These are phyloP conservation scores for Trichoderma breve DNA, from an alignment of 2,329 filamentous ascomycete genomes.

Conservation along the genomic window DNA sequence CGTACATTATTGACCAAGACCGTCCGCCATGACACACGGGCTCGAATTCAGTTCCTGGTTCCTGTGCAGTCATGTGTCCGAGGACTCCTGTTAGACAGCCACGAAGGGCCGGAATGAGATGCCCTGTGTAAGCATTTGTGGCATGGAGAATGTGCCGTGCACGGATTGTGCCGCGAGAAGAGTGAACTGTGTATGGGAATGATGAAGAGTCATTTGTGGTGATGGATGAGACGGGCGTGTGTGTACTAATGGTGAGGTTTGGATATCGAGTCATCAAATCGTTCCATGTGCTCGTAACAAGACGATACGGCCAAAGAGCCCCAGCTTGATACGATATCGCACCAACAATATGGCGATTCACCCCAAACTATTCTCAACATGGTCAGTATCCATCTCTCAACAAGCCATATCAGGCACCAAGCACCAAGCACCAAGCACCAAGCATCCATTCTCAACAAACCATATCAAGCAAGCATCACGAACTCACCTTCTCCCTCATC, in stretches of 20 bases:
- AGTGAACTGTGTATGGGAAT: constrained; percentile 43
- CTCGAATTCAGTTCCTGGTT: constrained; percentile 38
- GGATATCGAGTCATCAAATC: constrained; percentile 38
- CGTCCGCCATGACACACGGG: constrained; percentile 31
- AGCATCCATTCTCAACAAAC: not conserved
- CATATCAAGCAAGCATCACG: not conserved
- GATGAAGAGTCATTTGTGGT: constrained; percentile 5
- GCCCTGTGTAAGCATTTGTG: constrained; percentile 53
- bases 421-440: no score
- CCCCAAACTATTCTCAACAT: constrained; percentile 32
- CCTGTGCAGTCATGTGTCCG: constrained; percentile 52
- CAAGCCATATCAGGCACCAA: not conserved
- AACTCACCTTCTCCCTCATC: constrained; percentile 32
- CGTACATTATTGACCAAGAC: constrained; percentile 53
- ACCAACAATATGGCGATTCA: constrained; percentile 37
- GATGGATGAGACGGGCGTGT: constrained; percentile 38
- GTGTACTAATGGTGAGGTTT: constrained; percentile 38
- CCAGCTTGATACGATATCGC: constrained; percentile 47
- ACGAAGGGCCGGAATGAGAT: constrained; percentile 50
- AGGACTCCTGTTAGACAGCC: constrained; percentile 45
- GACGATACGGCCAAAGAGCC: constrained; percentile 50
- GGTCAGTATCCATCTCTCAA: not conserved
- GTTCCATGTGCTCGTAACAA: constrained; percentile 47
- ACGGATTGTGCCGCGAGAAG: constrained; percentile 43
- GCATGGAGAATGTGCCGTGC: constrained; percentile 55